phyloP scores from a whole-genome alignment of 805 yeast genomes.

The Yarrowia sp. region DNA sequence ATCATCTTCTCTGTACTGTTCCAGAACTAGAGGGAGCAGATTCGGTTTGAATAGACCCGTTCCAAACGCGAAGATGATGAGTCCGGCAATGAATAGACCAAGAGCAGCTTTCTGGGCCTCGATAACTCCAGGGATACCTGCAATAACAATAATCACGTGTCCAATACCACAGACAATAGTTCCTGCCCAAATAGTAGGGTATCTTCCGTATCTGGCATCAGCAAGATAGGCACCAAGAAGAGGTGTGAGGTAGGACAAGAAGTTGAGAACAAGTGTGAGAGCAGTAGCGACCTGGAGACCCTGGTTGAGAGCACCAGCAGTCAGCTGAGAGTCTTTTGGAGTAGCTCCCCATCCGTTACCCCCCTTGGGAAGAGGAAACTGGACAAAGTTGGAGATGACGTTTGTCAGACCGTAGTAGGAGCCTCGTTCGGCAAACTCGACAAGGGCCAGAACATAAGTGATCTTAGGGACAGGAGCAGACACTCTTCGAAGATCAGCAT shows the following conservation, averaged over 20 bases:
- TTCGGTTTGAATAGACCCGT: conserved; percentile 15
- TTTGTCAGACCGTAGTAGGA: conserved; percentile 59
- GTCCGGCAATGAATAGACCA: conserved; percentile 5
- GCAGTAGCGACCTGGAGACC: conserved; percentile 14
- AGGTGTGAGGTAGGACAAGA: conserved; percentile 16
- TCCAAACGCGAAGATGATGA: conserved; percentile 21
- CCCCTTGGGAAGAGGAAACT: conserved; percentile 59
- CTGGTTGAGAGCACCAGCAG: conserved; percentile 22
- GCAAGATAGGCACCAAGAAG: conserved; percentile 16
- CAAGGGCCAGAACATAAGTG: conserved; percentile 45
- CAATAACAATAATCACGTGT: conserved; percentile 18
- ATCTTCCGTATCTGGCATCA: conserved; percentile 19
- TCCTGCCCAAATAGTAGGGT: conserved; percentile 25
- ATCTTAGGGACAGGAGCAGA: conserved; percentile 8
- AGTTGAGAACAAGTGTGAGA: conserved; percentile 14
- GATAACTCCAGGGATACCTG: conserved; percentile 11
- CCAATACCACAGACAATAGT: conserved; percentile 14
- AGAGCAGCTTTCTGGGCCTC: conserved; percentile 11
- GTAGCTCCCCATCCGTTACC: conserved; percentile 59
- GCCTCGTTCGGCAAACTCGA: conserved; percentile 64
- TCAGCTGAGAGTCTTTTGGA: conserved; percentile 43
- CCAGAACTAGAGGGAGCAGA: conserved; percentile 5
- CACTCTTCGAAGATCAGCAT: not conserved
- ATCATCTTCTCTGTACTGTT: conserved; percentile 19
- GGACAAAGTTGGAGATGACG: conserved; percentile 58